Evolutionary conservation across 495 filamentous ascomycete species (phyloP), one percentile per base, ranked within the genome.

Genomic region (Penicillium turbatum): DNA sequence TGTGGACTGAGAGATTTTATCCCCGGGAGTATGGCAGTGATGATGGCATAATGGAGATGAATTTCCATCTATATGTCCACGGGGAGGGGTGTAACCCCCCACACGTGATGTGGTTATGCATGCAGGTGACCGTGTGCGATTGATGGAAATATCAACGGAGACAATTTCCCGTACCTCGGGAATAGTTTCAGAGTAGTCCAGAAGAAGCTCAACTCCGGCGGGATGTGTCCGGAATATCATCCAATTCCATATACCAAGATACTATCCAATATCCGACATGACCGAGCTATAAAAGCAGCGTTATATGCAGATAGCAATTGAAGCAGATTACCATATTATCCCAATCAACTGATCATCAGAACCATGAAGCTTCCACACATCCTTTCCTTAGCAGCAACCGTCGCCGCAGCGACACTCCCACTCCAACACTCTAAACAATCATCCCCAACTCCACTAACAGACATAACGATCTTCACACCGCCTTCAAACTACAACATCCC

Each of bases 401-500:
- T 51, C 2, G 17, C 55, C 10, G 60, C 61, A 26, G 60, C 59
- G 12, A 51, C 36, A 16, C 40, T 48, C 4, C n/a, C 43, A 12
- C 30, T 37, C 35, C n/a, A n/a, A n/a, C n/a, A n/a, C n/a, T 48
- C 29, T 15, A 40, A 46, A 19, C 9, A 43, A 17, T 40, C 55
- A 16, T 41, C 52, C 19, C 40, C 56, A 13, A 27, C 57, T 8
- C 46, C 53, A 42, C 43, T 54, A 53, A 50, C 62, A 45, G 47
- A 60, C 9, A 48, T 53, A 0, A 63, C 63, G n/a, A 63, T 73
- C 53, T 73, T 73, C 46, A 48, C 51, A 26, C 68, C 70, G 12
- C 68, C 70, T 13, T 51, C 59, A 13, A 51, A 70, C 46, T 73
- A 73, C 53, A 71, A 53, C 30, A 61, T 73, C 17, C 70, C 70